phyloP scores from a whole-genome alignment of 2,329 filamentous ascomycete species.

The Elsinoe batatas region DNA sequence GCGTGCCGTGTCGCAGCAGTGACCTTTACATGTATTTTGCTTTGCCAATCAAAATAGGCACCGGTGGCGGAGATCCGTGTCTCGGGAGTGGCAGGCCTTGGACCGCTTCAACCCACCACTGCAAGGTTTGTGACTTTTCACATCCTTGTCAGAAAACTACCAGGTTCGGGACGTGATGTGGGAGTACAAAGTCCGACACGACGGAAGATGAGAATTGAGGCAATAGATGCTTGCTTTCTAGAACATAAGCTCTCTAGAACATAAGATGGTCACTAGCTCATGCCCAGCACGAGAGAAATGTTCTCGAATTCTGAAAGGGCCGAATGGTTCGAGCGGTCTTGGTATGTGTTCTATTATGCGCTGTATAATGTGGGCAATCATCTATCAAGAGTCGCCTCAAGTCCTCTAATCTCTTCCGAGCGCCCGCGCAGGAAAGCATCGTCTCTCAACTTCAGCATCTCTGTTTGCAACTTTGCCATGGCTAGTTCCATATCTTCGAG shows the following conservation, averaged over 20 bases:
- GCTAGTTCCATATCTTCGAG: not conserved
- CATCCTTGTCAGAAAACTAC: too few species aligned
- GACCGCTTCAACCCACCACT: too few species aligned
- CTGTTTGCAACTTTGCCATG: not conserved
- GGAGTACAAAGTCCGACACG: too few species aligned
- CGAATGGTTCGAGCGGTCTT: not conserved
- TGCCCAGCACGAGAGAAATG: not conserved
- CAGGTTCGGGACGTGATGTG: too few species aligned
- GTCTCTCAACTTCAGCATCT: constrained; percentile 10
- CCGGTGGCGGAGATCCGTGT: not conserved
- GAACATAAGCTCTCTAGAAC: too few species aligned
- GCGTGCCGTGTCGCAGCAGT: constrained; percentile 6
- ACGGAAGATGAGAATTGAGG: too few species aligned
- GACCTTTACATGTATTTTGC: not conserved
- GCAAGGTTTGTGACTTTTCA: too few species aligned
- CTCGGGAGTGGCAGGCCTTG: not conserved
- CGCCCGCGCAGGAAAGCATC: constrained; percentile 9
- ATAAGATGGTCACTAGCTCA: not conserved
- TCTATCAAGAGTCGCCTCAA: not conserved
- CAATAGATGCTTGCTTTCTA: too few species aligned
- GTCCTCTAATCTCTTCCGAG: not conserved
- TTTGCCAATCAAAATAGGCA: not conserved
- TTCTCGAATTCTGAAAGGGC: not conserved
- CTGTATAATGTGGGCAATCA: not conserved
- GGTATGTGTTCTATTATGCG: too few species aligned